Conservation (phyloP, 306 rosid genomes). For the Aeschynomene evenia region DNA sequence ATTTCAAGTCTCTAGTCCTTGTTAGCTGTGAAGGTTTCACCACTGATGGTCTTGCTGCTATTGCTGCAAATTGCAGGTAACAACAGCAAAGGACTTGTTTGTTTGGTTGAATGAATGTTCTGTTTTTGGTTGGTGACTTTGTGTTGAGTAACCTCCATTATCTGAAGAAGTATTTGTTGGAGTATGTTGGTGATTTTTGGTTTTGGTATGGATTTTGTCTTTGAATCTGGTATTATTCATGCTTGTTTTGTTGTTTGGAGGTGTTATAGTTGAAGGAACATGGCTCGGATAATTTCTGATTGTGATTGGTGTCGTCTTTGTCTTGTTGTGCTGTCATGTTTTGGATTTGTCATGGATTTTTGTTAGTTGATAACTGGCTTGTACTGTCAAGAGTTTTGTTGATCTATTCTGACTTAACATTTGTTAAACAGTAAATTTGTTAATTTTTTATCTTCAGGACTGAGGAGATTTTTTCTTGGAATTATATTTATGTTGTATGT, state of each 20-base stretch:
- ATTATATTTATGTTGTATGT: background rate
- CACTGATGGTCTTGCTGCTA: slow-evolving; percentile 84
- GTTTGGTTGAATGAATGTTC: background rate
- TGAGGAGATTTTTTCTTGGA: background rate
- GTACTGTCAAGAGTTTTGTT: background rate
- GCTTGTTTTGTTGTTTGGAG: slow-evolving; percentile 9
- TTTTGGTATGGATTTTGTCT: background rate
- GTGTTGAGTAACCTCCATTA: background rate
- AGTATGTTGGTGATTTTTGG: background rate
- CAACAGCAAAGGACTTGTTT: background rate
- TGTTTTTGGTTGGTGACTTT: background rate
- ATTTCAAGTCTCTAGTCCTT: slow-evolving; percentile 79
- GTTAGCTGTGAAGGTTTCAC: slow-evolving; percentile 93
- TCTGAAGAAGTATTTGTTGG: slow-evolving; percentile 9
- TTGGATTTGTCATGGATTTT: background rate
- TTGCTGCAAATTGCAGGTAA: slow-evolving; percentile 94
- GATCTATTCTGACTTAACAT: background rate
- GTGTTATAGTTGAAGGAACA: background rate
- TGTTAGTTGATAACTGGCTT: background rate
- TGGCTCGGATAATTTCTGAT: background rate
- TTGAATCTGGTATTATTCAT: slow-evolving; percentile 11
- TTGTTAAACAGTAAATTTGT: background rate
- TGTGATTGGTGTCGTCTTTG: slow-evolving; percentile 1
- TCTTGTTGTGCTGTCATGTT: slow-evolving; percentile 13
- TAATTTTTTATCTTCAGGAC: background rate